Percentiles rank a stretch among this genome's conserved stretches.
phyloP scores from a whole-genome alignment of 108 stramenopile genomes.

The Fragilaria radians region DNA sequence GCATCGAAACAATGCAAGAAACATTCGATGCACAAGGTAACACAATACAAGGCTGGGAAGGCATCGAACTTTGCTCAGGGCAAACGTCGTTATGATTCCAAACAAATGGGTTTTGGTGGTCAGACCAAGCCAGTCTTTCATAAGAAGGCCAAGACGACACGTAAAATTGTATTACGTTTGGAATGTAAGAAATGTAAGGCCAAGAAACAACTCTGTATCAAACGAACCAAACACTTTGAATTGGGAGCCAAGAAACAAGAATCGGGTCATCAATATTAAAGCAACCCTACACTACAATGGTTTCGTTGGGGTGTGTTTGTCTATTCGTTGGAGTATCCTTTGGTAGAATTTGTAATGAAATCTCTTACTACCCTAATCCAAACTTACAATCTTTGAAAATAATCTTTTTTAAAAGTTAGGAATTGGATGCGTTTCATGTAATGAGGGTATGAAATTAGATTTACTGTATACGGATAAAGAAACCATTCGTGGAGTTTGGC shows the following conservation, averaged over 20 bases:
- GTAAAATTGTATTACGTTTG: slow-evolving; percentile 97
- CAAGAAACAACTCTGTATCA: slow-evolving; percentile 97
- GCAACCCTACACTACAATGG: no score
- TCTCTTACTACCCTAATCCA: no score
- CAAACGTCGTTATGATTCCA: slow-evolving; percentile 99
- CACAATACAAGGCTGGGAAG: slow-evolving; percentile 99
- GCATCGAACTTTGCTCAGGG: slow-evolving; percentile 99
- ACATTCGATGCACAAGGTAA: slow-evolving; percentile 99
- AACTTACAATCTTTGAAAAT: no score
- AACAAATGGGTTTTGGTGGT: slow-evolving; percentile 99
- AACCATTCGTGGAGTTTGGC: no score
- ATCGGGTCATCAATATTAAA: slow-evolving; percentile 96
- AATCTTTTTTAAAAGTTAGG: no score
- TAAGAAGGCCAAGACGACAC: slow-evolving; percentile 99
- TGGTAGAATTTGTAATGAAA: no score
- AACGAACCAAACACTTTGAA: slow-evolving; percentile 99
- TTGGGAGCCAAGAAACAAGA: slow-evolving; percentile 97
- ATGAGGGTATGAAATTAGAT: no score
- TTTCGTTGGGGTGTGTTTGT: no score
- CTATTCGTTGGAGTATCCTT: no score
- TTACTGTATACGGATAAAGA: no score
- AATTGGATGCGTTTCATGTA: no score
- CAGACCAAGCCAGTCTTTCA: slow-evolving; percentile 99
- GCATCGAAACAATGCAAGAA: slow-evolving; percentile 95
- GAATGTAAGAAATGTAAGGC: slow-evolving; percentile 99